Evolutionary conservation across 495 filamentous ascomycete species (phyloP).

Genomic region (Penicillium macrosclerotiorum): DNA sequence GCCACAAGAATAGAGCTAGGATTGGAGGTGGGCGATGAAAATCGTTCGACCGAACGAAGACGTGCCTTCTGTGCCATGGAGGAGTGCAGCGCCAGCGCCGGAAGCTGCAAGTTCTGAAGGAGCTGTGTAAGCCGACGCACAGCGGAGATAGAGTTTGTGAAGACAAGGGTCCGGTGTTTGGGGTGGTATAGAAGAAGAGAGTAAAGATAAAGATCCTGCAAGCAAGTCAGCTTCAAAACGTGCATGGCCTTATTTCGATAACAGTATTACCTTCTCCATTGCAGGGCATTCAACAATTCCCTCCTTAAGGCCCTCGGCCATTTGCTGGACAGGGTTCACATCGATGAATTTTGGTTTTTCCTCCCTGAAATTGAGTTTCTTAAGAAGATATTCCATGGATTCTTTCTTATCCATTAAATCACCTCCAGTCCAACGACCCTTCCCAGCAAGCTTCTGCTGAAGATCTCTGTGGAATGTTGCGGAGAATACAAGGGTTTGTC

Average conservation of each 20-base stretch:
- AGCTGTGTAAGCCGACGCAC: constrained; percentile 84
- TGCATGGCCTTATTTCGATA: neutral
- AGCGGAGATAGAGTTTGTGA: constrained; percentile 92
- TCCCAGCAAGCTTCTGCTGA: constrained; percentile 85
- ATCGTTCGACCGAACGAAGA: constrained; percentile 85
- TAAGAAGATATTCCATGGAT: constrained; percentile 88
- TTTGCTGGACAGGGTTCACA: constrained; percentile 80
- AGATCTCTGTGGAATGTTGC: constrained; percentile 90
- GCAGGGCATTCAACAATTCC: constrained; percentile 87
- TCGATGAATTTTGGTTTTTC: constrained; percentile 87
- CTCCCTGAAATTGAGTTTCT: constrained; percentile 83
- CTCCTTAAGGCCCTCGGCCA: constrained; percentile 83
- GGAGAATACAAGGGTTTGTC: constrained; percentile 91
- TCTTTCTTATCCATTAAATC: constrained; percentile 68
- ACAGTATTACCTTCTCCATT: constrained; percentile 79
- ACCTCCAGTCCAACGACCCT: constrained; percentile 50
- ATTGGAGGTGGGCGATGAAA: constrained; percentile 61
- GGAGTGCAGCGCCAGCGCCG: constrained; percentile 78
- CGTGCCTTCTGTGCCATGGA: constrained; percentile 97
- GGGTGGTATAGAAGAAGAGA: constrained; percentile 80
- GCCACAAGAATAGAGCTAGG: constrained; percentile 76
- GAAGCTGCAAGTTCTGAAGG: constrained; percentile 77
- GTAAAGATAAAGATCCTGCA: constrained; percentile 87
- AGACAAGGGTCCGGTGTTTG: constrained; percentile 75
- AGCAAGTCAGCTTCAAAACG: neutral